Conservation (phyloP, 345 rosid species). For the Acer yangbiense region DNA sequence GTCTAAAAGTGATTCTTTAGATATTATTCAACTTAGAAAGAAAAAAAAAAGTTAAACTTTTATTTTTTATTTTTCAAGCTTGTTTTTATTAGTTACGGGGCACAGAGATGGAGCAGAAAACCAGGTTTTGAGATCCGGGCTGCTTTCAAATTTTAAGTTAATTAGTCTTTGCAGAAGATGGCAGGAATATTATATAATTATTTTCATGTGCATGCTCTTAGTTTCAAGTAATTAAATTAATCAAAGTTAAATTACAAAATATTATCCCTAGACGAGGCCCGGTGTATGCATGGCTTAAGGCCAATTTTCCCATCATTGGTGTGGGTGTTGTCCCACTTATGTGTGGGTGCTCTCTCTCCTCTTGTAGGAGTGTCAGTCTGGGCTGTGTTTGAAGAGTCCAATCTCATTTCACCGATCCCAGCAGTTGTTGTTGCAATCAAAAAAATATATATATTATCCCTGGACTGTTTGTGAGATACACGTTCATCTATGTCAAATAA, state of each 20-base stretch:
- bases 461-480: background rate
- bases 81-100: constrained; percentile 20
- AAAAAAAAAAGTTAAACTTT: background rate
- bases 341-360: too few relatives aligned
- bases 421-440: too few relatives aligned
- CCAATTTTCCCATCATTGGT: too few relatives aligned
- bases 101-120: constrained; percentile 30
- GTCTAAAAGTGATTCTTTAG: constrained; percentile 24
- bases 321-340: too few relatives aligned
- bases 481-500: background rate
- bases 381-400: too few relatives aligned
- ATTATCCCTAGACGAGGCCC: constrained; percentile 7
- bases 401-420: too few relatives aligned
- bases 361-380: too few relatives aligned
- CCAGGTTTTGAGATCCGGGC: constrained; percentile 31
- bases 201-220: constrained; percentile 17
- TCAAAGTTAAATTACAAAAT: constrained; percentile 7
- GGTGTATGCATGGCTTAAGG: too few relatives aligned
- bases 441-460: constrained; percentile 15
- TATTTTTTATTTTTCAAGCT: background rate
- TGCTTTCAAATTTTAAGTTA: constrained; percentile 11
- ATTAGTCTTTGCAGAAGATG: background rate
- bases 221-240: background rate
- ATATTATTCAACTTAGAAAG: constrained; percentile 14
- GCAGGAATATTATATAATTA: constrained; percentile 11